Conservation (phyloP, 768 basidiomycete species). For the Boletus speciosus region DNA sequence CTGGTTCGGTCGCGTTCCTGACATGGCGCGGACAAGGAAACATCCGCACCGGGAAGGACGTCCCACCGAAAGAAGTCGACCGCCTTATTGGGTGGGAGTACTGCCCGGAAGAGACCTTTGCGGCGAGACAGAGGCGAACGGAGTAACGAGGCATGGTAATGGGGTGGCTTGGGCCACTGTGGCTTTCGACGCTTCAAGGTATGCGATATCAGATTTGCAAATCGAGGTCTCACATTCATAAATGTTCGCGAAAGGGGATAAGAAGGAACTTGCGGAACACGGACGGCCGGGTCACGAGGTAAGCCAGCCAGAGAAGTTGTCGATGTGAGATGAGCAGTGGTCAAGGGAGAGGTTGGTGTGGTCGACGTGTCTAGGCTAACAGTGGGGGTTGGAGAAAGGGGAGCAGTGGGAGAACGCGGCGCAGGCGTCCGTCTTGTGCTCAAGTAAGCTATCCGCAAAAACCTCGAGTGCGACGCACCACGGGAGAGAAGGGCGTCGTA, state of each 20-base stretch:
- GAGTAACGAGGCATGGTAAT: conserved; percentile 28
- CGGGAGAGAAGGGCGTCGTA: conserved; percentile 22
- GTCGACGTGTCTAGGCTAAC: neutral
- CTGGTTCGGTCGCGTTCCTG: neutral
- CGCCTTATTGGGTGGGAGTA: conserved; percentile 16
- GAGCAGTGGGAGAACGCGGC: neutral
- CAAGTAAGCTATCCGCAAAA: conserved; percentile 24
- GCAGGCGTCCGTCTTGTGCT: conserved; percentile 6
- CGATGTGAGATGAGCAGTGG: neutral
- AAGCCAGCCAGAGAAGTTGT: neutral
- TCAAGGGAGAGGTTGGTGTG: neutral
- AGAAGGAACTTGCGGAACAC: neutral
- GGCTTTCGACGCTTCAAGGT: conserved; percentile 10
- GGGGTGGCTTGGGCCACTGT: conserved; percentile 26
- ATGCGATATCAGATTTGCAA: conserved; percentile 5
- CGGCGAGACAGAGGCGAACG: conserved; percentile 24
- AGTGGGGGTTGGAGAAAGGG: neutral
- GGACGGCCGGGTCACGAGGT: neutral
- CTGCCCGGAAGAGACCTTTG: conserved; percentile 24
- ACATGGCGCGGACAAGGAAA: neutral
- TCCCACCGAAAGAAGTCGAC: conserved; percentile 30
- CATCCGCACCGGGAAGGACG: conserved; percentile 1
- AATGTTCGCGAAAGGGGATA: conserved; percentile 6
- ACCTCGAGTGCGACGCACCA: conserved; percentile 28
- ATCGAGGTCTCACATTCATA: neutral